Conservation (phyloP, 768 basidiomycete genomes). For the Crucibulum laeve region DNA sequence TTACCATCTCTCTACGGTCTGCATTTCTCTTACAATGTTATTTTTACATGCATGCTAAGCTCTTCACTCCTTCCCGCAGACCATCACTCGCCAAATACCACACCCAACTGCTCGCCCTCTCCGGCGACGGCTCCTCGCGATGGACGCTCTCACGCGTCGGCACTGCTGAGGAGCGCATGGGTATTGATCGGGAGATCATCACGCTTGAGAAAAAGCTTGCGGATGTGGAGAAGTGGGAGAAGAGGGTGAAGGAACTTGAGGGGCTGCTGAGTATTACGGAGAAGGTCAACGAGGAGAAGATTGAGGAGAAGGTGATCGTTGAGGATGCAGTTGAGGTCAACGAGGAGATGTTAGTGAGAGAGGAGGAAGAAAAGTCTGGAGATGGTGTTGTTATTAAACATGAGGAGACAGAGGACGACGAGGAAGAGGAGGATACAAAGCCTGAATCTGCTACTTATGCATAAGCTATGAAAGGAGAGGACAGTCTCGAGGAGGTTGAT, state of each 20-base stretch:
- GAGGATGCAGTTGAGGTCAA: no score
- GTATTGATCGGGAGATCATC: slow-evolving; percentile 71
- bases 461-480: no score
- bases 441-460: no score
- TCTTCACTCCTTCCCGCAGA: slow-evolving; percentile 26
- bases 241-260: slow-evolving; percentile 60
- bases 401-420: no score
- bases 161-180: slow-evolving; percentile 69
- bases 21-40: slow-evolving; percentile 12
- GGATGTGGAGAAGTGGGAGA: slow-evolving; percentile 75
- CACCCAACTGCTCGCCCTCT: slow-evolving; percentile 75
- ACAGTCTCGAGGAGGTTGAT: no score
- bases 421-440: no score
- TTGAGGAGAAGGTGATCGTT: slow-evolving; percentile 14
- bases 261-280: slow-evolving; percentile 41
- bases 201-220: slow-evolving; percentile 59
- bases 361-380: no score
- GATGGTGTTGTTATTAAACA: no score
- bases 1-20: slow-evolving; percentile 87
- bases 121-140: slow-evolving; percentile 63
- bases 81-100: slow-evolving; percentile 89
- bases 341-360: no score
- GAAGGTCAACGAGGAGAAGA: slow-evolving; percentile 15
- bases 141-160: slow-evolving; percentile 75
- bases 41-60: background rate